Percentiles rank a stretch among this genome's conserved stretches.
Conservation (phyloP, 768 basidiomycete genomes). For the Xerocomus potaroensis region DNA sequence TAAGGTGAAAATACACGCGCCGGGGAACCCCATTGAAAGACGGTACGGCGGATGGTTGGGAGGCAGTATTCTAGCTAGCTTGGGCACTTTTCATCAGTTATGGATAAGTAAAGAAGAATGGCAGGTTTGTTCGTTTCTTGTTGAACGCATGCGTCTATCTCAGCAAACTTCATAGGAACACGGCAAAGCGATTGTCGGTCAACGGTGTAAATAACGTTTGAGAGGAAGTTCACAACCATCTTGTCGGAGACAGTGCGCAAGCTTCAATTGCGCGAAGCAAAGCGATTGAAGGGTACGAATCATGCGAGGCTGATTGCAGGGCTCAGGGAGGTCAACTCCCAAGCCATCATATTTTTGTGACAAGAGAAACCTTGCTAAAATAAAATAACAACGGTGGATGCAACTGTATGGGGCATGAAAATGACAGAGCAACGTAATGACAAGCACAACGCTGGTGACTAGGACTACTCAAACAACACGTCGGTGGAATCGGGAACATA, state of each 20-base stretch:
- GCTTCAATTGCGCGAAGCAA: constrained; percentile 1
- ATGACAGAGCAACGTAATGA: constrained; percentile 20
- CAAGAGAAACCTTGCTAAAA: constrained; percentile 7
- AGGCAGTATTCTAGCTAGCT: constrained; percentile 88
- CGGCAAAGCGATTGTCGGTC: constrained; percentile 76
- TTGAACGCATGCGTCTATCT: constrained; percentile 2
- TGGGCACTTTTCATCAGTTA: constrained; percentile 97
- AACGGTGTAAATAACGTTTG: constrained; percentile 68
- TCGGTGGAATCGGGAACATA: constrained; percentile 18
- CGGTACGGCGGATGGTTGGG: constrained; percentile 94
- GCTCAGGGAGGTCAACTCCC: constrained; percentile 39
- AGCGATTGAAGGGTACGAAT: constrained; percentile 14
- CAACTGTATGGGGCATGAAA: constrained; percentile 13
- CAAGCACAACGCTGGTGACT: constrained; percentile 24
- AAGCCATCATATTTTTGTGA: constrained; percentile 16
- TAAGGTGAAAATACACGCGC: constrained; percentile 88
- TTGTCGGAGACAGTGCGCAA: no score
- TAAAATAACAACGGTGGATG: constrained; percentile 22
- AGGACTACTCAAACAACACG: constrained; percentile 30
- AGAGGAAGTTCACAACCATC: no score
- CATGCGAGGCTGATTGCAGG: constrained; percentile 6
- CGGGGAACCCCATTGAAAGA: constrained; percentile 86
- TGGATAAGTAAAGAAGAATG: constrained; percentile 95
- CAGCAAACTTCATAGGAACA: constrained; percentile 53
- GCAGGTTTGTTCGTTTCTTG: constrained; percentile 52